These are phyloP conservation scores for Iberis pinnata DNA, from an alignment of 345 rosid genomes.

Conservation along the genomic window DNA sequence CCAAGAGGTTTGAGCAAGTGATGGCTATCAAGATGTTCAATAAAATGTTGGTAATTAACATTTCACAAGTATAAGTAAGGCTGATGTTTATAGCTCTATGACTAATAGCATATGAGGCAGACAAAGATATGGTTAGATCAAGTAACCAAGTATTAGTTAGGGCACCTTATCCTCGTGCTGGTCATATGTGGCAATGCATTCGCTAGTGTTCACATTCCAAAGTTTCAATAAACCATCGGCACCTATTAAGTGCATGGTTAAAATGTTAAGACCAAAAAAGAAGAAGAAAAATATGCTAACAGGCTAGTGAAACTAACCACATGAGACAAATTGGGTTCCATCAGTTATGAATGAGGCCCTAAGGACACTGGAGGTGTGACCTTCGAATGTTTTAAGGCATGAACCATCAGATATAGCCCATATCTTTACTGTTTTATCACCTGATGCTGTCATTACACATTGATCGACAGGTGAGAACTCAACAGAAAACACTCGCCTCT, in stretches of 20 bases:
- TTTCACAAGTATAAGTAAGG: not conserved
- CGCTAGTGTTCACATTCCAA: conserved; percentile 80
- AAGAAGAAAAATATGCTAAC: conserved; percentile 1
- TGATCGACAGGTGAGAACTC: conserved; percentile 97
- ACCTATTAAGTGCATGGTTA: conserved; percentile 42
- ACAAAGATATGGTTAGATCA: conserved; percentile 4
- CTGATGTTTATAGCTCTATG: not conserved
- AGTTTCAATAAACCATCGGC: conserved; percentile 94
- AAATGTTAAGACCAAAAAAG: conserved; percentile 6
- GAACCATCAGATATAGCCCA: conserved; percentile 93
- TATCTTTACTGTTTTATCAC: conserved; percentile 83
- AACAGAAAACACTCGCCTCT: conserved; percentile 92
- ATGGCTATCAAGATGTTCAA: conserved; percentile 3
- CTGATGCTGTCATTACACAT: conserved; percentile 91
- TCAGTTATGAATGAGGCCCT: conserved; percentile 82
- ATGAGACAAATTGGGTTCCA: conserved; percentile 85
- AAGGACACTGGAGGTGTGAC: conserved; percentile 84
- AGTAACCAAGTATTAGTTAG: conserved; percentile 10
- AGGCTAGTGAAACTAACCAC: conserved; percentile 47
- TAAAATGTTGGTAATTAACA: conserved; percentile 3
- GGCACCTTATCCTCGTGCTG: conserved; percentile 89
- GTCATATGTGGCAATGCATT: conserved; percentile 88
- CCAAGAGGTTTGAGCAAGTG: not conserved
- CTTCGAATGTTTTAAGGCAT: conserved; percentile 95
- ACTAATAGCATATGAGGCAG: conserved; percentile 1